Base-by-base conservation (phyloP, 2,329 filamentous ascomycete species). In the Penicillium brevicompactum region DNA sequence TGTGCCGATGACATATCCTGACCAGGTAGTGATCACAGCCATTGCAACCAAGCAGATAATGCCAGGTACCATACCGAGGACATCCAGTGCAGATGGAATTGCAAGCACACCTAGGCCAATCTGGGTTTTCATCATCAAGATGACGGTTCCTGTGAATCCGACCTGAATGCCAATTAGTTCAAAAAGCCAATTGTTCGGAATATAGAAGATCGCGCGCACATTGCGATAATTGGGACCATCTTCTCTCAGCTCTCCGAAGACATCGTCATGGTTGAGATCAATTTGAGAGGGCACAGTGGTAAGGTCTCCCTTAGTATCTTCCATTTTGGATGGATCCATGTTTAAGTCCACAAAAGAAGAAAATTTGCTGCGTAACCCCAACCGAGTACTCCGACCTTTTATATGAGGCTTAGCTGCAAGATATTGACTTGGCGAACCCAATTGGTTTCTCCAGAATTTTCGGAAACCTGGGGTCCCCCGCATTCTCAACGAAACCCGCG, bases 1-100 rank as follows among this genome's bases (percentile, higher is more conserved):
- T 3, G 50, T 46, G 2, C 63, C 80, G 10, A 82, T 70, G 22
- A 80, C 77, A 57, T 78, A 80, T 49, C 74, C 71, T 2, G 78
- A 79, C 80, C 80, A 82, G 2, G 76, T 78, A 0, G 79, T 80
- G 14, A n/a, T 37, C 5, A 37, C 13, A n/a, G 34, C 34, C 34
- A 37, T 37, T 37, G 34, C 34, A 37, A 37, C 5, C 13, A 37
- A n/a, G n/a, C 34, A 37, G 13, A 37, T 37, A n/a, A 37, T n/a
- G 14, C 34, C 34, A 7, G 34, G 34, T 13, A 37, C 34, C 13
- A 37, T 37, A n/a, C 34, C 34, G 4, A 37, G 34, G 14, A n/a
- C 13, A n/a, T 37, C 34, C 13, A 37, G n/a, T 2, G 34, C 34
- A 6, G 34, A n/a, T 37, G 34, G 34, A 4, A 37, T 37, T 14